A percentile compares a stretch with the other conserved stretches of the same genome.
These are phyloP conservation scores for Eimeria acervulina DNA, from an alignment of 169 alveolate genomes.

Conservation along the genomic window DNA sequence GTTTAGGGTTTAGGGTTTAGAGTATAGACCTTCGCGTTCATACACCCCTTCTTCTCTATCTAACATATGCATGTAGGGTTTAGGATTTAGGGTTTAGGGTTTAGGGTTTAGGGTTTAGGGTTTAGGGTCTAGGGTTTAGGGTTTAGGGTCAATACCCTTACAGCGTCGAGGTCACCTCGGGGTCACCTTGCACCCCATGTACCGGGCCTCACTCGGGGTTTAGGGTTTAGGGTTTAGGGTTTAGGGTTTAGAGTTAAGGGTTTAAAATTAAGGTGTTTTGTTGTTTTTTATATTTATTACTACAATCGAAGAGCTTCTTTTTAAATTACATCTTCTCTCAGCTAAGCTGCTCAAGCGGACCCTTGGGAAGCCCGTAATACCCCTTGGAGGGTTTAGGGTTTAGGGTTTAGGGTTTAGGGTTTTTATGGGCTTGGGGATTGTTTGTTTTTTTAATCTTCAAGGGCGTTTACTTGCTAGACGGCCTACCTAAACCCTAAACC, in stretches of 20 bases:
- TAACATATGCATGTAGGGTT: background rate
- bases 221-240: background rate
- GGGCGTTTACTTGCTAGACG: background rate
- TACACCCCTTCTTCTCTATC: too few species aligned
- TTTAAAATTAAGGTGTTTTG: background rate
- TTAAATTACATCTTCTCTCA: background rate
- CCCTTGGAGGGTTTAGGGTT: constrained; percentile 1
- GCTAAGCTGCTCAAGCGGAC: background rate
- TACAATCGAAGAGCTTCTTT: background rate
- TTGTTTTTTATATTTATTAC: background rate
- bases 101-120: background rate
- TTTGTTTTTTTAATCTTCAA: background rate
- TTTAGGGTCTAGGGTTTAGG: background rate
- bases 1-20: background rate
- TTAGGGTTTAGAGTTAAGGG: background rate
- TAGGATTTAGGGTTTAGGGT: background rate
- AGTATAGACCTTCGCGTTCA: background rate
- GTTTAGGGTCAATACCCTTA: background rate
- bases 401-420: constrained; percentile 10
- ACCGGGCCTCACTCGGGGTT: background rate
- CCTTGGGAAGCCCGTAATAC: background rate
- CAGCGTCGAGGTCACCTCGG: constrained; percentile 3
- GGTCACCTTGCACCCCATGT: constrained; percentile 26
- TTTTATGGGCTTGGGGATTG: background rate
- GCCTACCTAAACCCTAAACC: background rate